Base-by-base conservation (phyloP, 2,329 filamentous ascomycete genomes). In the Dothistroma pini region DNA sequence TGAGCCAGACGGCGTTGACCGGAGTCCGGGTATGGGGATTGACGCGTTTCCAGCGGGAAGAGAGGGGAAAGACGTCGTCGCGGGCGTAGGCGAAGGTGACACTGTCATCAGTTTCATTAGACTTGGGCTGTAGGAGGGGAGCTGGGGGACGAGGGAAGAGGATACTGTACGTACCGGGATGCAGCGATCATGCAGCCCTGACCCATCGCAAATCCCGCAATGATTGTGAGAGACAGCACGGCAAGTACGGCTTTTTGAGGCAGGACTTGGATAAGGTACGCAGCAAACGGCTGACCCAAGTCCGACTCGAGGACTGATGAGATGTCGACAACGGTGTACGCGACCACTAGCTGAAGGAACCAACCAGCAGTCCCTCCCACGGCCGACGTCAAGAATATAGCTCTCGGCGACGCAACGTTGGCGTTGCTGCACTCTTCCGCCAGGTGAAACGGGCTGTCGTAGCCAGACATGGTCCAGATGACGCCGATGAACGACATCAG, bases 401-500 rank as follows among this genome's bases (percentile, higher is more conserved):
- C 88, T 12, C 88, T 83, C 0, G 88, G 88, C 10, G 86, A 84
- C 32, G 89, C 88, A 51, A 90, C 76, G 66, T 84, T 86, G 31
- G 89, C 88, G 67, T 91, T 91, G 62, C 85, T 86, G 74, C 88
- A 91, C 74, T 53, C 51, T n/a, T 53, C 51, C 14, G 47, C 55
- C 10, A 60, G 34, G 22, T 60, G 58, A 44, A 51, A 57, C 14
- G 50, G 48, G 14, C 16, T 16, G 21, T 60, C 58, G 22, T 60
- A 60, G 11, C 58, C 58, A 21, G 38, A 48, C 79, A 86, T 87
- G 5, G 86, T 88, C 86, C 86, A 89, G 64, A 89, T 88, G 35
- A 89, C 86, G 31, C 83, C 82, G 49, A 89, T 82, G 71, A 91
- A 91, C 22, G 82, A 85, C 87, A 90, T 90, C 29, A 91, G 77